Conservation (phyloP, 108 stramenopile species). For the Asterionellopsis glacialis region DNA sequence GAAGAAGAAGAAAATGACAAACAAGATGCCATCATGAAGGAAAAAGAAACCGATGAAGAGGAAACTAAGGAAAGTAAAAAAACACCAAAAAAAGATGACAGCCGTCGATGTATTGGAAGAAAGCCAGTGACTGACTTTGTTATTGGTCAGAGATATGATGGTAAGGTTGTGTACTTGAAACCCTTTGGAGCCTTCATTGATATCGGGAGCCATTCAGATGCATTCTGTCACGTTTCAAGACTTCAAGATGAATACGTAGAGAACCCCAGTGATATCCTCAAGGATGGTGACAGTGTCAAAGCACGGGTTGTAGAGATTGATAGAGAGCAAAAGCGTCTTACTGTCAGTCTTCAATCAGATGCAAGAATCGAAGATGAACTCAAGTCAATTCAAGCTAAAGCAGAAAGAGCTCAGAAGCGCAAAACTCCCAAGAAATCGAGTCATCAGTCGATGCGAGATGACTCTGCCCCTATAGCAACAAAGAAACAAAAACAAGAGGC, state of each 20-base stretch:
- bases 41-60: slow-evolving; percentile 8
- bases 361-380: slow-evolving; percentile 45
- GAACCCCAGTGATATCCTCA: slow-evolving; percentile 45
- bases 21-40: slow-evolving; percentile 28
- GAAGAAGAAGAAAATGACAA: slow-evolving; percentile 20
- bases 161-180: slow-evolving; percentile 80
- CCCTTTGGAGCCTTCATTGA: slow-evolving; percentile 85
- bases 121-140: slow-evolving; percentile 84
- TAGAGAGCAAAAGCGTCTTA: slow-evolving; percentile 70
- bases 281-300: slow-evolving; percentile 56
- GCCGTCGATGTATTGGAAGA: slow-evolving; percentile 76
- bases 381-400: slow-evolving; percentile 28
- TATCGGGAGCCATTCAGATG: slow-evolving; percentile 82
- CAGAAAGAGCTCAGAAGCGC: slow-evolving; percentile 19
- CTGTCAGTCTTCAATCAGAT: slow-evolving; percentile 70
- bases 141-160: slow-evolving; percentile 51
- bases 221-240: slow-evolving; percentile 83
- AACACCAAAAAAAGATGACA: slow-evolving; percentile 15
- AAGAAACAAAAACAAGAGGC: slow-evolving; percentile 1
- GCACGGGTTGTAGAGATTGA: slow-evolving; percentile 69
- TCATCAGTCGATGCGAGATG: slow-evolving; percentile 9
- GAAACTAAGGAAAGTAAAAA: slow-evolving; percentile 4
- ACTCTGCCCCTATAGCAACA: background rate
- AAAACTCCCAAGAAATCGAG: slow-evolving; percentile 8
- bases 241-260: slow-evolving; percentile 65